Conservation (phyloP, 257 asterid species). For the Leptodermis oblonga region DNA sequence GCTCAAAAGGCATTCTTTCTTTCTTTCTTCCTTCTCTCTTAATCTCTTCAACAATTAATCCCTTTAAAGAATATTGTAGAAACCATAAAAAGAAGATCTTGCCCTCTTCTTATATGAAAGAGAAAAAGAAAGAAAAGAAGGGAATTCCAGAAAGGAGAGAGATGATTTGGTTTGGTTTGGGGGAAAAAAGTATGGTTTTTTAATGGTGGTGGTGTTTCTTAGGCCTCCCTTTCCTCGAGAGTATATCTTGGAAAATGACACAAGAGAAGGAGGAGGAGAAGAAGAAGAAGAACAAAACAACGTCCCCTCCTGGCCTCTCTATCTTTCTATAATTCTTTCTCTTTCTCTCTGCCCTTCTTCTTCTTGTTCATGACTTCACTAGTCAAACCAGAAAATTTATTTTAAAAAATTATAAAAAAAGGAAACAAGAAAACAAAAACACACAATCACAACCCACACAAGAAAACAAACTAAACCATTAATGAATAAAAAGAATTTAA, state of each 20-base stretch:
- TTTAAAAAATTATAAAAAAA: constrained; percentile 18
- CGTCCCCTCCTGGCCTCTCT: constrained; percentile 57
- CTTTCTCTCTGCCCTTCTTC: too few relatives aligned
- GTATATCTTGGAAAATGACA: constrained; percentile 94
- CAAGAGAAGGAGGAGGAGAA: too few relatives aligned
- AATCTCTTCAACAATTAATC: constrained; percentile 2
- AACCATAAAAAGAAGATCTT: constrained; percentile 32
- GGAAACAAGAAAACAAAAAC: constrained; percentile 16
- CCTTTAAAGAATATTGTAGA: constrained; percentile 8
- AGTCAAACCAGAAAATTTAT: constrained; percentile 37
- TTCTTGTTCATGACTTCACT: too few relatives aligned
- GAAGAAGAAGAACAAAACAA: constrained; percentile 27
- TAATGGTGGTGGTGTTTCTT: constrained; percentile 4
- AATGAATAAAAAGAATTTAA: not conserved
- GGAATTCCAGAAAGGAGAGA: constrained; percentile 32
- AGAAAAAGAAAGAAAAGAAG: constrained; percentile 10
- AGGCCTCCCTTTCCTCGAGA: constrained; percentile 46
- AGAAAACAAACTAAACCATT: constrained; percentile 12
- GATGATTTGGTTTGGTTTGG: constrained; percentile 22
- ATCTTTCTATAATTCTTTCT: constrained; percentile 25
- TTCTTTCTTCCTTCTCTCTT: not conserved
- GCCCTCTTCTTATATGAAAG: not conserved
- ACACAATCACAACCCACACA: constrained; percentile 15
- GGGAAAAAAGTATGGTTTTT: not conserved
- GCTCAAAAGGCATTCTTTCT: constrained; percentile 46